Conservation (phyloP, 371 early-diverging fungal genomes). For the Apophysomyces sp. region DNA sequence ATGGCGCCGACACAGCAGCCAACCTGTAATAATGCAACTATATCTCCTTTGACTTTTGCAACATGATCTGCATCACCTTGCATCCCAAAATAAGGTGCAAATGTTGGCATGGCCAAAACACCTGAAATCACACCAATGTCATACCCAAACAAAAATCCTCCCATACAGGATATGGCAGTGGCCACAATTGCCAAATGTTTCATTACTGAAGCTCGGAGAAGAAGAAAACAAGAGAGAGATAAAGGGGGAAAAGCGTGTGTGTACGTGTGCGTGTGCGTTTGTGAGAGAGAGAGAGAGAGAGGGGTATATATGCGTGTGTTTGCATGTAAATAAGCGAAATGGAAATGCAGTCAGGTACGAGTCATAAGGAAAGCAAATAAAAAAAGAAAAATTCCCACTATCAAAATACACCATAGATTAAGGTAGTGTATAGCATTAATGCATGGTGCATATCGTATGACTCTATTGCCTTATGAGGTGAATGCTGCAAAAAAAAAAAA, state of each 20-base stretch:
- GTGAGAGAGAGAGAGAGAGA: too few species aligned
- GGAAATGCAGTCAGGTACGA: too few species aligned
- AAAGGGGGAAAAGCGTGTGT: neutral
- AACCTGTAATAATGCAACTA: conserved; percentile 42
- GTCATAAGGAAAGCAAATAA: too few species aligned
- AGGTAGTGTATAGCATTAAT: too few species aligned
- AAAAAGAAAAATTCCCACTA: too few species aligned
- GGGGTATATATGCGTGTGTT: too few species aligned
- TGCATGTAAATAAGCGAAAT: too few species aligned
- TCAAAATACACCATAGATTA: too few species aligned
- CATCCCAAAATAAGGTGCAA: conserved; percentile 36
- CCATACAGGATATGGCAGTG: conserved; percentile 41
- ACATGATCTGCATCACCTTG: conserved; percentile 20
- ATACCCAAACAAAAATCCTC: conserved; percentile 52
- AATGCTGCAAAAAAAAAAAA: too few species aligned
- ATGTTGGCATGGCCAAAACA: conserved; percentile 47
- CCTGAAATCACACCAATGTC: conserved; percentile 42
- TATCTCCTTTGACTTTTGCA: conserved; percentile 38
- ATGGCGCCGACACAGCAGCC: conserved; percentile 46
- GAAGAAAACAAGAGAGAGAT: neutral
- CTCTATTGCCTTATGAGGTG: too few species aligned
- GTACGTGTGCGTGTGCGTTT: neutral
- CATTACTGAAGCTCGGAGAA: conserved; percentile 17
- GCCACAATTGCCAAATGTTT: conserved; percentile 39
- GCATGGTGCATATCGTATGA: too few species aligned